Evolutionary conservation across 1,139 yeast species (phyloP).

Genomic region (Groenewaldozyma sp.): DNA sequence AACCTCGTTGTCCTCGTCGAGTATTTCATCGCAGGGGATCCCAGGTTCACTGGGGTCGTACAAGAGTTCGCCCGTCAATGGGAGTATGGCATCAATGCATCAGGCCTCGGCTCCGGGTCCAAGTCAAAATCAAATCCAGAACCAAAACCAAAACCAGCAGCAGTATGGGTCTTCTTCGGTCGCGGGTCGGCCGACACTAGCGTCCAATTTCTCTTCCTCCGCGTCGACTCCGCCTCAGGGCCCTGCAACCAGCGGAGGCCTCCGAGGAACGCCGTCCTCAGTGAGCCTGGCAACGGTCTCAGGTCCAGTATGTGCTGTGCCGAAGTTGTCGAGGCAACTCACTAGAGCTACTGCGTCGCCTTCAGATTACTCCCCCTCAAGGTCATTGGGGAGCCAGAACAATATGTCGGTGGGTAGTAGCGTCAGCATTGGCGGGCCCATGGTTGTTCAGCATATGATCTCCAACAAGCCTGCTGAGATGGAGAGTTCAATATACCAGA

Average conservation of each 20-base stretch:
- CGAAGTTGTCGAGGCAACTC: background rate
- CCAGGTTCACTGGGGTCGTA: background rate
- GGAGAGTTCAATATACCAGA: slow-evolving; percentile 64
- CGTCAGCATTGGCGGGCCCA: background rate
- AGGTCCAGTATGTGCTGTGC: background rate
- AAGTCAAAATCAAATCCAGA: too few relatives aligned
- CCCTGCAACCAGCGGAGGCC: background rate
- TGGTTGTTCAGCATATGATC: slow-evolving; percentile 20
- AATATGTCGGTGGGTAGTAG: slow-evolving; percentile 1
- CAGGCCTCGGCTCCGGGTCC: background rate
- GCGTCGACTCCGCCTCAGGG: background rate
- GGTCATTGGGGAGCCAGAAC: too few relatives aligned
- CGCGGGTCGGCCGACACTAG: background rate
- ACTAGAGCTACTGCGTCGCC: background rate
- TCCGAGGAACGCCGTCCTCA: background rate
- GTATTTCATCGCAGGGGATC: background rate
- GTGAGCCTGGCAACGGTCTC: background rate
- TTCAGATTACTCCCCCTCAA: background rate
- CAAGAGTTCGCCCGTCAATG: background rate
- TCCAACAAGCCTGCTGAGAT: slow-evolving; percentile 61
- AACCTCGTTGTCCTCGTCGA: background rate
- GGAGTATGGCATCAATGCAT: background rate
- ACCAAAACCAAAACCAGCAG: too few relatives aligned
- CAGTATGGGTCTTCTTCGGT: background rate
- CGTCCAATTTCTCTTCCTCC: background rate